These are phyloP conservation scores for Phyllosticta capitalensis DNA, from an alignment of 2,329 filamentous ascomycete species.

Conservation along the genomic window DNA sequence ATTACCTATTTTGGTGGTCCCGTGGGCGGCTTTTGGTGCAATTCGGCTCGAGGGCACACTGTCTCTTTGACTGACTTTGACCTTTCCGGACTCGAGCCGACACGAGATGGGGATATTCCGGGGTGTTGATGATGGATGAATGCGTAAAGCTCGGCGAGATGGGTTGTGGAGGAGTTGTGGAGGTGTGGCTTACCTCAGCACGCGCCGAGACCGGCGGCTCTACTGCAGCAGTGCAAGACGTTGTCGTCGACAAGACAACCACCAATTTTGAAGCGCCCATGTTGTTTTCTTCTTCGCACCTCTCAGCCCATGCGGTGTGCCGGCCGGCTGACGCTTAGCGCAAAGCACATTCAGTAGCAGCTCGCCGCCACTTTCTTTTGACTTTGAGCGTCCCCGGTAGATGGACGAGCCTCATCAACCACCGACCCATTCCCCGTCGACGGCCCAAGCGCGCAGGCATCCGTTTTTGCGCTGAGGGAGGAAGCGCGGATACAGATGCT, in stretches of 20 bases:
- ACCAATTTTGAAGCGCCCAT: too few relatives aligned
- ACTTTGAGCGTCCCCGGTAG: neutral
- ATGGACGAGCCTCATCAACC: neutral
- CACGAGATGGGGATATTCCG: neutral
- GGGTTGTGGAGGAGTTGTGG: neutral
- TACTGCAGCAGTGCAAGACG: too few relatives aligned
- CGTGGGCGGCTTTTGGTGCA: neutral
- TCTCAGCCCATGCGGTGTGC: neutral
- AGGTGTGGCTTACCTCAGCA: neutral
- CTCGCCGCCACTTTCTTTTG: neutral
- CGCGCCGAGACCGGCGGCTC: neutral
- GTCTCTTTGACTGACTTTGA: neutral
- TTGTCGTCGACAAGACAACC: too few relatives aligned
- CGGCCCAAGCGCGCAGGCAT: neutral
- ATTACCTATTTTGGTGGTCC: constrained; percentile 6
- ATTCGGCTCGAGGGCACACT: neutral
- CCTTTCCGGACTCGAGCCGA: neutral
- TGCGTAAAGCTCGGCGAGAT: neutral
- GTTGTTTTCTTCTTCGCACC: neutral
- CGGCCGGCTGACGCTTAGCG: neutral
- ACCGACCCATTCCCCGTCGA: neutral
- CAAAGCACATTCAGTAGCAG: neutral
- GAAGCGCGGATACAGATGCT: neutral
- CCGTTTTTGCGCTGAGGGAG: neutral
- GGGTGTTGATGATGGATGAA: neutral